These are phyloP conservation scores for Chytriomyces confervae DNA, from an alignment of 192 early-diverging fungal species.

Conservation along the genomic window DNA sequence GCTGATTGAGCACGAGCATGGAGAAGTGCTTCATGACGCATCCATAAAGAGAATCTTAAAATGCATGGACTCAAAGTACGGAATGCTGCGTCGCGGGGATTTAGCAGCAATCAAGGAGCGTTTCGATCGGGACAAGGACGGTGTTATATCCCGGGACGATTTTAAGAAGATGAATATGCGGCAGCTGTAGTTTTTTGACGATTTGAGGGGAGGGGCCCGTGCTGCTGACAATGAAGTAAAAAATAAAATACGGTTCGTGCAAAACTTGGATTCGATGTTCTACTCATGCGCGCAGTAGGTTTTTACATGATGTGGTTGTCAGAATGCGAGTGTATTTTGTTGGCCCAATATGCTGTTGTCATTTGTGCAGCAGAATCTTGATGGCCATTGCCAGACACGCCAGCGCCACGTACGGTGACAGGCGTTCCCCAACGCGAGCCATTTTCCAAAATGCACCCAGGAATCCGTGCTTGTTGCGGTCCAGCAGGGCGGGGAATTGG, in stretches of 20 bases:
- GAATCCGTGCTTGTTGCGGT: conserved; percentile 88
- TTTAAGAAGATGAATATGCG: conserved; percentile 53
- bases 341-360: background rate
- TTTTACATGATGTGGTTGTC: background rate
- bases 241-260: background rate
- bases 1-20: conserved; percentile 41
- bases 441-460: conserved; percentile 94
- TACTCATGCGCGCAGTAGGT: too few species aligned
- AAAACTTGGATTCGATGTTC: background rate
- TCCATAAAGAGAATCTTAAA: conserved; percentile 39
- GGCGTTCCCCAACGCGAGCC: conserved; percentile 90
- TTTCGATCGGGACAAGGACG: conserved; percentile 58
- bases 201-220: background rate
- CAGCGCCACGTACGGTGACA: conserved; percentile 93
- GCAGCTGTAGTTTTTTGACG: background rate
- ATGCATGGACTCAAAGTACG: conserved; percentile 38
- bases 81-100: conserved; percentile 46
- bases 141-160: conserved; percentile 50
- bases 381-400: conserved; percentile 86
- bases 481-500: conserved; percentile 84
- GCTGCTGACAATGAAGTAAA: too few species aligned
- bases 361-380: conserved; percentile 22
- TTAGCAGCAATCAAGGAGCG: conserved; percentile 36
- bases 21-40: conserved; percentile 24
- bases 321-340: background rate